These are phyloP conservation scores for Haematococcus sp. DNA, from an alignment of 139 green algal species.

Conservation along the genomic window DNA sequence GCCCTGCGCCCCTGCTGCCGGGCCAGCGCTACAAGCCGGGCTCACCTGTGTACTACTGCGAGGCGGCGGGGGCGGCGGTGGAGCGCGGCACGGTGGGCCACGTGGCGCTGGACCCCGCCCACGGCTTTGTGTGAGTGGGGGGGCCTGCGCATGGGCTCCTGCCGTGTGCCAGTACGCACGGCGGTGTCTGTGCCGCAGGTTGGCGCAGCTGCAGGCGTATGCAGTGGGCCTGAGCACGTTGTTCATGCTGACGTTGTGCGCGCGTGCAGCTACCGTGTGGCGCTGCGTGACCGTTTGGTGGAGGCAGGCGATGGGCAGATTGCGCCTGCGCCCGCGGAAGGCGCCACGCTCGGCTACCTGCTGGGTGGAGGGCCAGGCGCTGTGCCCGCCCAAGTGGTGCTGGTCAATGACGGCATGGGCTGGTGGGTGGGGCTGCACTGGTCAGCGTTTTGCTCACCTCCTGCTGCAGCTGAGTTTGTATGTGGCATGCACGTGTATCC, in stretches of 20 bases:
- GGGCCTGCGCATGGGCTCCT: too few species aligned
- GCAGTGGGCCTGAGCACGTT: too few species aligned
- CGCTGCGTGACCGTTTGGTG: conserved; percentile 45
- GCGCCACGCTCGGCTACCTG: conserved; percentile 29
- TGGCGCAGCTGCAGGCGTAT: too few species aligned
- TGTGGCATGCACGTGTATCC: background rate
- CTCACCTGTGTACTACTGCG: conserved; percentile 29
- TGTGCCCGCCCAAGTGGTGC: conserved; percentile 9
- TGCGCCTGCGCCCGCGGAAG: conserved; percentile 32
- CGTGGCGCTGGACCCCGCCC: background rate
- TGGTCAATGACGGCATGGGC: conserved; percentile 14
- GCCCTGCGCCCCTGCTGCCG: background rate
- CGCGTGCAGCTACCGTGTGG: conserved; percentile 48
- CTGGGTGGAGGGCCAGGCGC: background rate
- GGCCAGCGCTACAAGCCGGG: conserved; percentile 24
- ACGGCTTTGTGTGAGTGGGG: too few species aligned
- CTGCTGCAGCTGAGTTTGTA: background rate
- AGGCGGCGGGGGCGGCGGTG: background rate
- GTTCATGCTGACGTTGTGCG: too few species aligned
- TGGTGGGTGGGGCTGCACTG: background rate
- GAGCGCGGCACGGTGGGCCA: conserved; percentile 17
- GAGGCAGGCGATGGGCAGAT: conserved; percentile 30
- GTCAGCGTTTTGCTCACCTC: background rate
- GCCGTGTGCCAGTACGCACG: too few species aligned
- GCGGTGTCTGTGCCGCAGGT: too few species aligned